These are phyloP conservation scores for Viridothelium virens DNA, from an alignment of 495 filamentous ascomycete genomes.

Conservation along the genomic window DNA sequence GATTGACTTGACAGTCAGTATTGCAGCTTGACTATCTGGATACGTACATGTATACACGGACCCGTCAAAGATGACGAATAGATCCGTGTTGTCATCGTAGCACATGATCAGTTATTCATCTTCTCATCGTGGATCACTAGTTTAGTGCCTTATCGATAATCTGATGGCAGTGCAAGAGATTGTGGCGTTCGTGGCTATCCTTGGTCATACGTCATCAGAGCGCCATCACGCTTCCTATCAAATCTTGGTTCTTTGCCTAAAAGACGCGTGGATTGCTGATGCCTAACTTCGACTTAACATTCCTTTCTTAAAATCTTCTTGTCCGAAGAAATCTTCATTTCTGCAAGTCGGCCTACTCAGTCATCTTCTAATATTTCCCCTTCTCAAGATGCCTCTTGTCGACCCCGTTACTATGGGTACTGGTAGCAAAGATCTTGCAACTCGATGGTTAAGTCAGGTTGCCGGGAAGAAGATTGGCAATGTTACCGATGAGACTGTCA, in stretches of 20 bases:
- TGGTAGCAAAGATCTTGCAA: conserved; percentile 21
- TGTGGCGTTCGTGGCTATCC: neutral
- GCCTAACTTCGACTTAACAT: neutral
- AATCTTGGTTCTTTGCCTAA: neutral
- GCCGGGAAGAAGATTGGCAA: conserved; percentile 30
- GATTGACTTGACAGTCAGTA: no score
- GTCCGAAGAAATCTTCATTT: neutral
- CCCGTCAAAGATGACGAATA: no score
- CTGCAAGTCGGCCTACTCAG: neutral
- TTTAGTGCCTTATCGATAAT: neutral
- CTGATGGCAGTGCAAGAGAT: neutral
- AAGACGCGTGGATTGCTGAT: neutral
- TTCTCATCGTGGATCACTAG: neutral
- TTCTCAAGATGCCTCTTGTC: conserved; percentile 28
- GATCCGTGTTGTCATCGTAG: no score
- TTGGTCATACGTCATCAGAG: neutral
- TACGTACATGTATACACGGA: no score
- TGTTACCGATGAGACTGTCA: conserved; percentile 25
- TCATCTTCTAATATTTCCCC: neutral
- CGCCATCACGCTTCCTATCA: neutral
- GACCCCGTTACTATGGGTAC: conserved; percentile 24
- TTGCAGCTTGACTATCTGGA: no score
- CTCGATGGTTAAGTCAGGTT: conserved; percentile 26
- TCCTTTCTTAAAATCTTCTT: neutral
- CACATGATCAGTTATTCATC: no score